These are phyloP conservation scores for Rutstroemia sydowiana DNA, from an alignment of 2,329 filamentous ascomycete species.

Conservation along the genomic window DNA sequence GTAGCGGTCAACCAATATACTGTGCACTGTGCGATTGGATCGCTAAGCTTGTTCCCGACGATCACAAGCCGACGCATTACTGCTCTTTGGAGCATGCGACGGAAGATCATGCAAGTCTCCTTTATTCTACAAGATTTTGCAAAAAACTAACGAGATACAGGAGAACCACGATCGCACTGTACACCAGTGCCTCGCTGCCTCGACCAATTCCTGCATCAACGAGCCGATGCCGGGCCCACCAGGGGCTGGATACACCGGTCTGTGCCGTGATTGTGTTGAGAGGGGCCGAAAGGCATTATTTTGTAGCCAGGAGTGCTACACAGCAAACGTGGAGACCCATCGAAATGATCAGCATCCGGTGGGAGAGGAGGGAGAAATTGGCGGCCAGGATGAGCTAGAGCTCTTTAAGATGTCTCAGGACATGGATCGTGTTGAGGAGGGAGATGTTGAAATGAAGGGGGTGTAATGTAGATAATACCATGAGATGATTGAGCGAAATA, in stretches of 20 bases:
- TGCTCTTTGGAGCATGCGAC: neutral
- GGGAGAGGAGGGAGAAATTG: neutral
- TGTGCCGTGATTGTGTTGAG: neutral
- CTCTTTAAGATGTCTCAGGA: neutral
- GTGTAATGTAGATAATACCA: neutral
- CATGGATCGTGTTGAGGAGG: neutral
- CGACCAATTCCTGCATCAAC: neutral
- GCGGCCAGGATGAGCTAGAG: neutral
- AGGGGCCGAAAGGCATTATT: neutral
- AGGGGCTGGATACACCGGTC: neutral
- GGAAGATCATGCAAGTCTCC: neutral
- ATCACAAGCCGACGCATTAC: neutral
- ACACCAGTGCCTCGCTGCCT: neutral
- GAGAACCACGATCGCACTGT: neutral
- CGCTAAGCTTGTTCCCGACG: neutral
- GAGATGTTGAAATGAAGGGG: neutral
- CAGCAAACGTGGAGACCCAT: neutral
- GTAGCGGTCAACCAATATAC: constrained; percentile 17
- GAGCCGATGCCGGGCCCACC: neutral
- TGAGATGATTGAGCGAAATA: neutral
- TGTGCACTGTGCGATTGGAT: constrained; percentile 28
- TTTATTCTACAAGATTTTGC: neutral
- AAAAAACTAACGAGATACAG: neutral
- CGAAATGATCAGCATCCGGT: neutral
- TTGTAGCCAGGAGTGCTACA: neutral